phyloP scores from a whole-genome alignment of 176 grass and related monocot genomes.

The Phoenix dactylifera region DNA sequence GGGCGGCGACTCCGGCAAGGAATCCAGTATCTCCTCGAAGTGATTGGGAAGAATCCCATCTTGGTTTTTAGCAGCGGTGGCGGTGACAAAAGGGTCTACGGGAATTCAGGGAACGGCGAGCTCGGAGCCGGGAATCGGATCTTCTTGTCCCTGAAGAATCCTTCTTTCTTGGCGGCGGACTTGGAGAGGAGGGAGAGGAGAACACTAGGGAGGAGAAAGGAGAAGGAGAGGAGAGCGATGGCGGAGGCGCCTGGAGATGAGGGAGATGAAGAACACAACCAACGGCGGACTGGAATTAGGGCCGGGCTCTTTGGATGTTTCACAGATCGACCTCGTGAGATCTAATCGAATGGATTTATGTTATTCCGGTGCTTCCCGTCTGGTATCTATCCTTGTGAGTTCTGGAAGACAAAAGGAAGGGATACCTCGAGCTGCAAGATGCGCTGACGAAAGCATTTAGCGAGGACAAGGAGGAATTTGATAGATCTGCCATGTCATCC shows the following conservation, averaged over 20 bases:
- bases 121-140: constrained; percentile 39
- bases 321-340: constrained; percentile 46
- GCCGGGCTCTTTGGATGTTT: constrained; percentile 27
- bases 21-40: constrained; percentile 32
- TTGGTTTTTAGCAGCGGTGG: constrained; percentile 14
- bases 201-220: constrained; percentile 41
- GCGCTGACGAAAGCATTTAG: constrained; percentile 48
- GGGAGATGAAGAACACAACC: constrained; percentile 5
- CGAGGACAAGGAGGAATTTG: constrained; percentile 62
- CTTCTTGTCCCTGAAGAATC: constrained; percentile 44
- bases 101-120: constrained; percentile 46
- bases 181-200: constrained; percentile 52
- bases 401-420: constrained; percentile 25
- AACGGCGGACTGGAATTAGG: constrained; percentile 25
- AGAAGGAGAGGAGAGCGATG: constrained; percentile 10
- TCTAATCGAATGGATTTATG: constrained; percentile 5
- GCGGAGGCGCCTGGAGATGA: neutral
- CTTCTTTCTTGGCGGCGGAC: constrained; percentile 53
- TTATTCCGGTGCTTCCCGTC: neutral
- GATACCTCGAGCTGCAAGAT: constrained; percentile 53
- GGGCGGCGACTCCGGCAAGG: neutral
- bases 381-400: neutral
- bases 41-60: constrained; percentile 68
- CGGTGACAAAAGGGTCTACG: constrained; percentile 19
- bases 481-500: constrained; percentile 26